Base-by-base conservation (phyloP, 164 flowering plant genomes). In the Saururus chinensis region DNA sequence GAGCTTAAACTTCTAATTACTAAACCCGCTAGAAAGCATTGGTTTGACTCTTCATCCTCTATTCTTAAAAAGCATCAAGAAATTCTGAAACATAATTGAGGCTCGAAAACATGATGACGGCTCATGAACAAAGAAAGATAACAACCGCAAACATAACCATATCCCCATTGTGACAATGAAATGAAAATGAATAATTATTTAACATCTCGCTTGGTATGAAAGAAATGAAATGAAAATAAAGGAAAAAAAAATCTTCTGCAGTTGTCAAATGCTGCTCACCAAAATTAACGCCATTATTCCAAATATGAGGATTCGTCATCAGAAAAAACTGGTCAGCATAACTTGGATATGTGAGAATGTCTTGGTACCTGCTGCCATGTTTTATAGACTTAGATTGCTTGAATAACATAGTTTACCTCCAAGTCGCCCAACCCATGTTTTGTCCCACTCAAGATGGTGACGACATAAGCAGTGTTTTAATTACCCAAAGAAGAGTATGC, bases 281-380 rank as follows among this genome's bases (percentile, higher is more conserved):
- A 65, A 42, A 25, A 51, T 59, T 67, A 61, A 67, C 56, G 21
- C 70, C 70, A 62, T 65, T 62, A 57, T 67, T 67, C 54, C 70
- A 65, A 60, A 67, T 67, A 56, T 67, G 70, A 56, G 70, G 70
- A 67, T 67, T 67, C 9, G 70, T 67, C 70, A 67, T 67, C 70
- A 67, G 40, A 37, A 67, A 65, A 67, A 67, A 67, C 57, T 61
- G 70, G 25, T 65, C 70, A 26, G 70, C 64, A 45, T 66, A 66
- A 56, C 70, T 66, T 30, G 70, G 70, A 35, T 66, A 64, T 24
- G 70, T 66, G n/a, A 66, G 64, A 55, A 66, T 66, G 42, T 66
- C 69, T 41, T 66, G 69, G 48, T 66, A 66, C 56, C 69, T 66
- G 59, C 60, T 54, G 30, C 40, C 49, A 60, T 30, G 59, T 30